Base-by-base conservation (phyloP, 345 rosid genomes). In the Erysimum cheiranthoides region DNA sequence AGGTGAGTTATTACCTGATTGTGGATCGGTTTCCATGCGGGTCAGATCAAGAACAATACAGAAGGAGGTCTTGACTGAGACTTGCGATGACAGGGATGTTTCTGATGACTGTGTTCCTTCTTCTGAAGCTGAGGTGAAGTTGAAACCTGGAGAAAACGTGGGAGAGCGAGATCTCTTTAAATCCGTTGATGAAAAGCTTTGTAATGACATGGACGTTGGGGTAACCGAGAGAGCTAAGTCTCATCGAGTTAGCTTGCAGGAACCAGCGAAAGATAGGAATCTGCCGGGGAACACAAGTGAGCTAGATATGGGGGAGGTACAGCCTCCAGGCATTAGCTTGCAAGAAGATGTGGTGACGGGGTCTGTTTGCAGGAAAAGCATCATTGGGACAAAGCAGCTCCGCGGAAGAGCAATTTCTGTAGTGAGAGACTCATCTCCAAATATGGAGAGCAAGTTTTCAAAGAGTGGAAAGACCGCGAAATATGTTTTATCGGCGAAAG, bases 1-100 rank as follows among this genome's bases (percentile, higher is more conserved):
- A 66, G 82, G 90, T 13, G 85, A 87, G 65, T 88, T 80, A 36
- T 88, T 96, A 0, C 74, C 79, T 14, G 87, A 82, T 1, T 90
- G 82, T 75, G 89, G 89, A 42, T 70, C 69, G 21, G 4, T 39
- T 61, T 79, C 85, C 43, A 21, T 61, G 10, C 32, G 0, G 35
- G 68, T 80, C 30, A 59, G 47, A 68, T 56, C 35, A 2, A 73
- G 35, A 56, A 54, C 32, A 5, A 42, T 49, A 25, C 71, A 36
- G 27, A 67, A 59, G 50, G 81, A 71, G 4, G 45, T 49, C 60
- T 28, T 10, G 11, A 36, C n/a, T 60, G 27, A 16, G 36, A 25
- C 28, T 10, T 53, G 28, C 17, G 47, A 64, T 35, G 66, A 70
- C 13, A 47, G 1, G 34, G 31, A 18, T 40, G 61, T n/a, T 43